Percentiles rank a stretch among this genome's conserved stretches.
phyloP scores from a whole-genome alignment of 2,329 filamentous ascomycete species.

The Lachnellula subtilissima region DNA sequence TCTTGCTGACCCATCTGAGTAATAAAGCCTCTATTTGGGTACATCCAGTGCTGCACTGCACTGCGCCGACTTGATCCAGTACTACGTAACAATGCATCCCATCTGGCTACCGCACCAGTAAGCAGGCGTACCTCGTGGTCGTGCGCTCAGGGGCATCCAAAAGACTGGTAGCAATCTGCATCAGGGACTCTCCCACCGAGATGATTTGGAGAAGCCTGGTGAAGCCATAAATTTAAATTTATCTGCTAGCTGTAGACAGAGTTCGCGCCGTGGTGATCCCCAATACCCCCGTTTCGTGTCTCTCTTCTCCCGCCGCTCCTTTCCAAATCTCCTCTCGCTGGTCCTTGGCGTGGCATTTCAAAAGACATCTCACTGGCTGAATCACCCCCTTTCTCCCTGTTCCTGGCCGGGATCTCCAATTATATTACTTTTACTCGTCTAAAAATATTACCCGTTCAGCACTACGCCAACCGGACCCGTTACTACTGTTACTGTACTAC shows the following conservation, averaged over 20 bases:
- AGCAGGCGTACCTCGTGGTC: not conserved
- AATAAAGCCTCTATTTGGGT: not conserved
- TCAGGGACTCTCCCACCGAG: not conserved
- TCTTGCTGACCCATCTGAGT: not conserved
- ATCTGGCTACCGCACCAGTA: not conserved
- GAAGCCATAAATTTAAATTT: too few species aligned
- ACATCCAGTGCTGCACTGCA: not conserved
- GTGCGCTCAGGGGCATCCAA: not conserved
- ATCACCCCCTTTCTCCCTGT: slow-evolving; percentile 1
- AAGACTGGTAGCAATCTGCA: not conserved
- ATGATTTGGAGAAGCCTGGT: not conserved
- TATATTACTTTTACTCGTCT: slow-evolving; percentile 7
- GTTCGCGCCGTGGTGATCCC: not conserved
- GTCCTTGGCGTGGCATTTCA: not conserved
- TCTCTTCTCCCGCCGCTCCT: not conserved
- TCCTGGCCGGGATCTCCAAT: not conserved
- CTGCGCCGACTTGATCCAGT: not conserved
- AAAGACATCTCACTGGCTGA: not conserved
- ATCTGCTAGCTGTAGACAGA: not conserved
- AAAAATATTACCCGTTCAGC: slow-evolving; percentile 6
- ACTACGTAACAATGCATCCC: not conserved
- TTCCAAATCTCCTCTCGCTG: not conserved
- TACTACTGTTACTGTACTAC: not conserved
- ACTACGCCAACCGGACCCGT: not conserved
- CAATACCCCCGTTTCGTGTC: slow-evolving; percentile 3